phyloP scores from a whole-genome alignment of 139 green algal genomes.

The Diplosphaera chodatii region DNA sequence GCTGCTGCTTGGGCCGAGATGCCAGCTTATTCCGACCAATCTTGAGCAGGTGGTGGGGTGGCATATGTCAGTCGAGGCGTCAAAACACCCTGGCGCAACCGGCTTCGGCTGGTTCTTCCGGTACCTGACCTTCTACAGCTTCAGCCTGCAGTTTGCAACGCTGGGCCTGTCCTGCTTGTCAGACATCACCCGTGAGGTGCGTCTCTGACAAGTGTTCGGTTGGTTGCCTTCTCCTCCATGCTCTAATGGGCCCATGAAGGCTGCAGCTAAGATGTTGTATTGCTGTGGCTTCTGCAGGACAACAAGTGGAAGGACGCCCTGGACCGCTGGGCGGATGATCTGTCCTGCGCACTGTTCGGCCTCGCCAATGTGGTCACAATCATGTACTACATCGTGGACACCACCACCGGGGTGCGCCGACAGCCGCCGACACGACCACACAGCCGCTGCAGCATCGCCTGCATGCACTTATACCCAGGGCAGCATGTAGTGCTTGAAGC shows the following conservation, averaged over 20 bases:
- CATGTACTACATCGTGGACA: constrained; percentile 62
- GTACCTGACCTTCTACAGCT: constrained; percentile 75
- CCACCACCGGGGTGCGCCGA: constrained; percentile 26
- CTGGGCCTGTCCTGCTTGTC: constrained; percentile 33
- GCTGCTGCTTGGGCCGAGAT: too few relatives aligned
- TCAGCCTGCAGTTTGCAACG: constrained; percentile 52
- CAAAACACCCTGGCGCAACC: constrained; percentile 42
- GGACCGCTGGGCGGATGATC: constrained; percentile 29
- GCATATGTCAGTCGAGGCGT: constrained; percentile 49
- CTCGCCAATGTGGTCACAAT: constrained; percentile 61
- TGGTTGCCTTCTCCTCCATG: too few relatives aligned
- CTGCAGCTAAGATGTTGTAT: neutral
- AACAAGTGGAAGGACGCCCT: neutral
- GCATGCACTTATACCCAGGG: too few relatives aligned
- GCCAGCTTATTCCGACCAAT: too few relatives aligned
- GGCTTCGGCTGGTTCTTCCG: constrained; percentile 76
- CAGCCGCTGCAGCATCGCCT: too few relatives aligned
- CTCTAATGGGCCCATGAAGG: too few relatives aligned
- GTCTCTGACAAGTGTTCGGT: too few relatives aligned
- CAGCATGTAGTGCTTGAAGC: too few relatives aligned
- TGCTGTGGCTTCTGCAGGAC: neutral
- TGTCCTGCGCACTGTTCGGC: constrained; percentile 58
- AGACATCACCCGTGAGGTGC: constrained; percentile 15
- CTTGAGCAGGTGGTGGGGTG: constrained; percentile 46
- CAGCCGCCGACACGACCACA: too few relatives aligned